Conservation (phyloP, 2,329 filamentous ascomycete species). For the Fusarium sp. region DNA sequence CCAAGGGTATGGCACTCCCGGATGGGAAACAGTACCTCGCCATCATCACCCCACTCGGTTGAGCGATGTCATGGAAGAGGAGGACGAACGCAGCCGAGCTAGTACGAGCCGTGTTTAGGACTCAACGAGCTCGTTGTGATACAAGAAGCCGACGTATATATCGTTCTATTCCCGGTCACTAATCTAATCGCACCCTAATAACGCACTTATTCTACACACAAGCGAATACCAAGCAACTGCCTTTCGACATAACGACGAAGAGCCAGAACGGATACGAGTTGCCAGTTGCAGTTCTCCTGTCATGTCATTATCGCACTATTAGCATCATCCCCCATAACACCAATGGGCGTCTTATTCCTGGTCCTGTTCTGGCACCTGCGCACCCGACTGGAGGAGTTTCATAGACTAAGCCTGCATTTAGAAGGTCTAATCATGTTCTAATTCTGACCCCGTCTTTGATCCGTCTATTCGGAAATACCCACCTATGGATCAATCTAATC, state of each 20-base stretch:
- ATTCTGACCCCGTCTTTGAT: slow-evolving; percentile 22
- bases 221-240: slow-evolving; percentile 8
- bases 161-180: slow-evolving; percentile 17
- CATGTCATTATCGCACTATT: slow-evolving; percentile 38
- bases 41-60: slow-evolving; percentile 90
- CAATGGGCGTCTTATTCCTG: slow-evolving; percentile 27
- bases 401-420: slow-evolving; percentile 45
- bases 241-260: slow-evolving; percentile 15
- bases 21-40: slow-evolving; percentile 80
- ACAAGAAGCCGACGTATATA: slow-evolving; percentile 36
- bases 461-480: slow-evolving; percentile 14
- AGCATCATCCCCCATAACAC: slow-evolving; percentile 26
- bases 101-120: slow-evolving; percentile 68
- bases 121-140: slow-evolving; percentile 27
- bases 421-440: slow-evolving; percentile 39
- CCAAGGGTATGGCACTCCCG: slow-evolving; percentile 72
- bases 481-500: slow-evolving; percentile 2
- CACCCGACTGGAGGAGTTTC: slow-evolving; percentile 37
- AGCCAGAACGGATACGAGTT: slow-evolving; percentile 8
- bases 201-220: slow-evolving; percentile 15
- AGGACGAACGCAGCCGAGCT: slow-evolving; percentile 83
- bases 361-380: slow-evolving; percentile 29
- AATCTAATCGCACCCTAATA: slow-evolving; percentile 29
- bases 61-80: slow-evolving; percentile 88
- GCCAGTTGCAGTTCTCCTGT: slow-evolving; percentile 27